Conservation (phyloP, 805 yeast genomes). For the Metschnikowia baotianmanensis region DNA sequence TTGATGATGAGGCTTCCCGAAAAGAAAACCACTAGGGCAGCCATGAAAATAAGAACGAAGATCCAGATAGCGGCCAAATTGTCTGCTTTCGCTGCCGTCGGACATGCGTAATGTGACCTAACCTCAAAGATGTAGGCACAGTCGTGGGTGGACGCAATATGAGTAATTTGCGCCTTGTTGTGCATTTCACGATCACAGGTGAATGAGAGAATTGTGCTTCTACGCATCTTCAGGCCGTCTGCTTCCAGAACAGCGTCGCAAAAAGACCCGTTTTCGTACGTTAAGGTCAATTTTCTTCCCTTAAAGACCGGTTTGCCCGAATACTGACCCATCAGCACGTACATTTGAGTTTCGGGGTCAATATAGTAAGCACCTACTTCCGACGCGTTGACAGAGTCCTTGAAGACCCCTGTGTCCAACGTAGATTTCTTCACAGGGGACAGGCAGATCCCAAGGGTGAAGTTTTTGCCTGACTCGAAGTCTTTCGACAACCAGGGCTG, state of each 20-base stretch:
- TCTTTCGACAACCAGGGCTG: conserved; percentile 68
- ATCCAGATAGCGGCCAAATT: conserved; percentile 43
- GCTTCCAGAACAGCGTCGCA: conserved; percentile 44
- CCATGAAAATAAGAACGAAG: conserved; percentile 50
- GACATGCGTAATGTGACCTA: conserved; percentile 81
- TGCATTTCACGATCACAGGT: conserved; percentile 76
- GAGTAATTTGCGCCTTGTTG: conserved; percentile 62
- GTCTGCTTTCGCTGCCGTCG: conserved; percentile 46
- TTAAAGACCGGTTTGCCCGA: conserved; percentile 61
- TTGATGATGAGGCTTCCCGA: conserved; percentile 38
- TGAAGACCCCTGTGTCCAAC: conserved; percentile 31
- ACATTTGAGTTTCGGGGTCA: conserved; percentile 39
- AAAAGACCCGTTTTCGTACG: conserved; percentile 66
- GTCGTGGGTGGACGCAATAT: conserved; percentile 68
- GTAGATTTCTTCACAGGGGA: conserved; percentile 39
- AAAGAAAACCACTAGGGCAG: conserved; percentile 40
- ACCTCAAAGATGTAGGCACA: conserved; percentile 85
- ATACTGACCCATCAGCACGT: conserved; percentile 59
- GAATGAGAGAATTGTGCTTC: conserved; percentile 66
- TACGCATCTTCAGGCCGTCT: conserved; percentile 48
- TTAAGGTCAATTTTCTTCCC: conserved; percentile 68
- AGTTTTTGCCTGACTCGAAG: conserved; percentile 66
- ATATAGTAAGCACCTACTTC: conserved; percentile 59
- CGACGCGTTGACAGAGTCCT: conserved; percentile 42
- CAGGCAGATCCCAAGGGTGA: conserved; percentile 71